phyloP scores from a whole-genome alignment of 345 rosid species.

The Arabidopsis suecica region DNA sequence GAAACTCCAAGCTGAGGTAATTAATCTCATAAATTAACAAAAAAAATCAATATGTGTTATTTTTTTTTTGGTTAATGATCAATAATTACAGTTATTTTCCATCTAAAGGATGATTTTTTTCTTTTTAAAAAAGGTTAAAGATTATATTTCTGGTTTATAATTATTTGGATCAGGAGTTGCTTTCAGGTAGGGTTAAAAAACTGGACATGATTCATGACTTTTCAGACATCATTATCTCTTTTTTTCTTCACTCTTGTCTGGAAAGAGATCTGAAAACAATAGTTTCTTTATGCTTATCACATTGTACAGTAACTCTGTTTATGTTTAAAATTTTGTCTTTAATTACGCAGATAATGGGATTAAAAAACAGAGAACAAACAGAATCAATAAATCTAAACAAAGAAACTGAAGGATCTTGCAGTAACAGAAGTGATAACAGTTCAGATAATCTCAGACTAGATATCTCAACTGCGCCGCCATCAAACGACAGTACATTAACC shows the following conservation, averaged over 20 bases:
- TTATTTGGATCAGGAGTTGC: conserved; percentile 34
- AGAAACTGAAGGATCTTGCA: conserved; percentile 93
- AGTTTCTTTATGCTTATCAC: conserved; percentile 34
- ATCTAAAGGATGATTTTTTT: neutral
- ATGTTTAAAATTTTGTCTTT: neutral
- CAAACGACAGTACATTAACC: conserved; percentile 69
- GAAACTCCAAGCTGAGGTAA: conserved; percentile 84
- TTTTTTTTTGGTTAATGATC: neutral
- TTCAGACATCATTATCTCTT: conserved; percentile 28
- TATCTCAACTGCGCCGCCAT: conserved; percentile 72
- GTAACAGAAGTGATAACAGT: conserved; percentile 93
- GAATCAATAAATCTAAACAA: conserved; percentile 91
- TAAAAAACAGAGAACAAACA: conserved; percentile 81
- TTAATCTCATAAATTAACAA: conserved; percentile 2
- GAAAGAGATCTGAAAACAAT: conserved; percentile 34
- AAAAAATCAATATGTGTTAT: neutral
- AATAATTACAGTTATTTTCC: neutral
- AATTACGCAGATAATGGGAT: conserved; percentile 70
- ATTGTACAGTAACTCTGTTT: conserved; percentile 32
- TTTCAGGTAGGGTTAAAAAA: conserved; percentile 43
- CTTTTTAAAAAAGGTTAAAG: conserved; percentile 6
- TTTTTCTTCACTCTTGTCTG: conserved; percentile 31
- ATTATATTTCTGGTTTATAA: neutral
- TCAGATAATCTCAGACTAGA: conserved; percentile 88
- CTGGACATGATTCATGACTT: conserved; percentile 40